Conservation (phyloP, 441 rosid species). For the Arabidopsis hybrid region DNA sequence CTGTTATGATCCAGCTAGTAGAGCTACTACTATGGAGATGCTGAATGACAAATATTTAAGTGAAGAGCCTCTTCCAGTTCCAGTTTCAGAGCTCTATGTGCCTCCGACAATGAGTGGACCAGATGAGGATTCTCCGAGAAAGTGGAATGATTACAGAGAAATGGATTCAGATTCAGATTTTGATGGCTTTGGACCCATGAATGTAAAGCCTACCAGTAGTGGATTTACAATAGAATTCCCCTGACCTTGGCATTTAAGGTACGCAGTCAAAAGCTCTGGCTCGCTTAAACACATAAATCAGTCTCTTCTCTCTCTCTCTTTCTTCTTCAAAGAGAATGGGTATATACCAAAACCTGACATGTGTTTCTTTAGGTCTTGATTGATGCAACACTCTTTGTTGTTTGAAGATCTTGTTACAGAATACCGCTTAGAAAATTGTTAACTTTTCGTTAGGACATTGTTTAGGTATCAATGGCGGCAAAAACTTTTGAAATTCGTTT, state of each 20-base stretch:
- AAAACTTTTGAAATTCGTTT: not conserved
- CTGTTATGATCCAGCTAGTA: conserved; percentile 78
- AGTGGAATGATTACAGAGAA: conserved; percentile 59
- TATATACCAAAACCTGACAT: not conserved
- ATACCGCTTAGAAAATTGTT: not conserved
- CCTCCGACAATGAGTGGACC: conserved; percentile 60
- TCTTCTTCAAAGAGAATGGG: not conserved
- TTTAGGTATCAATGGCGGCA: not conserved
- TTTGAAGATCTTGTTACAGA: not conserved
- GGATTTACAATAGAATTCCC: conserved; percentile 74
- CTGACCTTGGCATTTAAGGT: conserved; percentile 49
- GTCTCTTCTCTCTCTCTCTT: conserved; percentile 1
- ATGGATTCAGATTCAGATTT: conserved; percentile 82
- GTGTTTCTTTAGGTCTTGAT: not conserved
- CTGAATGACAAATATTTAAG: conserved; percentile 74
- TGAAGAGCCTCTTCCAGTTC: conserved; percentile 83
- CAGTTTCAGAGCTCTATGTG: conserved; percentile 70
- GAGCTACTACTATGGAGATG: conserved; percentile 81
- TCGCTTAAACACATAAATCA: not conserved
- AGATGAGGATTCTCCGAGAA: conserved; percentile 71
- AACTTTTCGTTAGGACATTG: not conserved
- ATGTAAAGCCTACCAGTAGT: conserved; percentile 54
- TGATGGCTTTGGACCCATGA: conserved; percentile 64
- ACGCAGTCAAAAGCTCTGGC: conserved; percentile 12
- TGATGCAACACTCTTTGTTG: not conserved